Evolutionary conservation across 2,329 filamentous ascomycete genomes (phyloP), one percentile per base, ranked within the genome.

Genomic region (Cadophora malorum): DNA sequence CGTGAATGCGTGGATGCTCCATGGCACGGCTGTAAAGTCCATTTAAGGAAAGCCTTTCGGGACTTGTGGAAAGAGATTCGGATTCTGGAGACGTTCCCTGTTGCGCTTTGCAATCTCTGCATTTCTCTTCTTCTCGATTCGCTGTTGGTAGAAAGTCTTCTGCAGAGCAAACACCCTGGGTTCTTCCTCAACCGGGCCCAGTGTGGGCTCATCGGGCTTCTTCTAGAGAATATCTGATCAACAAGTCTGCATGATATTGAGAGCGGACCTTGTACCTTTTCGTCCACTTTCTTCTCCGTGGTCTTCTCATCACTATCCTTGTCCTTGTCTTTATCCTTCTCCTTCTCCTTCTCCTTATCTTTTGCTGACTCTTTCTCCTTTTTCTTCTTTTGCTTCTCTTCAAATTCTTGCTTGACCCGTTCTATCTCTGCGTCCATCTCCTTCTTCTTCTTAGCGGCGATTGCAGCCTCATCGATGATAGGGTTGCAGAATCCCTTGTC

Each of bases 91-190:
- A 55, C 93, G 88, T 78, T 97, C 93, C 53, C 90, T 88, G 76
- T 95, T 96, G 63, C 91, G 85, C 79, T 90, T 96, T 12, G 93
- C 91, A 64, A 90, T 84, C 76, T 96, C 92, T n/a, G 87, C 86
- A 78, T 92, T 91, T 53, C 90, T 86, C 76, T 94, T 90, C 77
- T 91, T 91, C 77, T 93, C 89, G 62, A 97, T 78, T 19, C 96
- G 89, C 81, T 94, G 92, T 74, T 95, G 91, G 77, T 93, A 96
- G 79, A 99, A 97, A 31, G 88, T 86, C 91, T 90, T 94, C 76
- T 95, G 91, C 67, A 97, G 83, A 72, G 91, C 88, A 80, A 96
- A 99, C 2, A 97, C 86, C 52, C 95, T 88, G 23, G 93, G 91
- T 66, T 91, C 89, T 69, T 92, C 88, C 69, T 92, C 89, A 21